Conservation (phyloP, 1,139 yeast genomes). For the Meyerozyma smithsonii region DNA sequence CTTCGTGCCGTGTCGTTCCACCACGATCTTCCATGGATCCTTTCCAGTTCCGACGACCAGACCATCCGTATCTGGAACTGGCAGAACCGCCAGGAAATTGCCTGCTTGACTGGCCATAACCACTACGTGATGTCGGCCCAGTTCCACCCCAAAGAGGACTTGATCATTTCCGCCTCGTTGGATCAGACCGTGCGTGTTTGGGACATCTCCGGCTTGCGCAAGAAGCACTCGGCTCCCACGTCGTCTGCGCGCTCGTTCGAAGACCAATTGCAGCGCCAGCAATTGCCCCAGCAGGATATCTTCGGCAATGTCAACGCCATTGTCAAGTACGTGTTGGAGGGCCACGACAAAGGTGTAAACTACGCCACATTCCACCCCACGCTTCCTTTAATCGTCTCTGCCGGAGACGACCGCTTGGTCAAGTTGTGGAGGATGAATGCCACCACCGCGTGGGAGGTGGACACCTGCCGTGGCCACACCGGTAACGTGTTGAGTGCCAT, state of each 20-base stretch:
- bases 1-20: conserved; percentile 94
- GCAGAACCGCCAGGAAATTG: conserved; percentile 97
- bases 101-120: conserved; percentile 95
- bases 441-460: conserved; percentile 98
- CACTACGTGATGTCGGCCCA: conserved; percentile 98
- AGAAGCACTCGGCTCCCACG: conserved; percentile 88
- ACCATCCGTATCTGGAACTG: conserved; percentile 99
- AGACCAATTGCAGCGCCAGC: conserved; percentile 73
- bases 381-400: conserved; percentile 89
- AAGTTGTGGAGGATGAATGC: conserved; percentile 98
- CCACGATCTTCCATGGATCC: conserved; percentile 95
- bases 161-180: conserved; percentile 90
- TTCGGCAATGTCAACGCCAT: conserved; percentile 93
- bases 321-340: conserved; percentile 93
- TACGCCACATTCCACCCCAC: conserved; percentile 99
- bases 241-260: conserved; percentile 55
- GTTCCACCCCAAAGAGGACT: conserved; percentile 93
- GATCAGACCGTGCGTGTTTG: conserved; percentile 99
- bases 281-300: conserved; percentile 80
- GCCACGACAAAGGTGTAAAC: conserved; percentile 97
- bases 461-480: conserved; percentile 96
- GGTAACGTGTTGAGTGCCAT: conserved; percentile 85
- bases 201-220: conserved; percentile 95
- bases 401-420: conserved; percentile 93
- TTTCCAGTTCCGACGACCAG: conserved; percentile 96